Evolutionary conservation across 306 rosid species (phyloP).

Genomic region (Citrullus colocynthis): DNA sequence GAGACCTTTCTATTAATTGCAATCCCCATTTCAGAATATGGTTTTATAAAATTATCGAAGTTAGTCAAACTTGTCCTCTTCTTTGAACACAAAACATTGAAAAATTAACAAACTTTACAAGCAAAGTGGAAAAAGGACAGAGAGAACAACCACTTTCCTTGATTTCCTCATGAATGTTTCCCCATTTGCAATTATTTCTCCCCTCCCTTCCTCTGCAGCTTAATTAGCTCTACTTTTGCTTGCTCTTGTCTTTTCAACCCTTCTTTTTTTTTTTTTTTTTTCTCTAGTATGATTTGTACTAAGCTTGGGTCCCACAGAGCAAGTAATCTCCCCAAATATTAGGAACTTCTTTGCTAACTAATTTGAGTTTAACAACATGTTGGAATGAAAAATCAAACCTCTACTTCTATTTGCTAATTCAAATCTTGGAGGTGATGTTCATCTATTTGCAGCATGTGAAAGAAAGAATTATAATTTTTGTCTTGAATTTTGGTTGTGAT

Average conservation of each 20-base stretch:
- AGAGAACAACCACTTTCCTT: not conserved
- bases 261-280: not conserved
- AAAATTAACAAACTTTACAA: not conserved
- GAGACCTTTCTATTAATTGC: not conserved
- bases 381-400: too few species aligned
- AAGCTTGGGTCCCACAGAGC: not conserved
- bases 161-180: constrained; percentile 2
- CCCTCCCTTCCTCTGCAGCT: not conserved
- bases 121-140: not conserved
- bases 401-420: not conserved
- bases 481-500: not conserved
- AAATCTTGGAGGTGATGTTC: not conserved
- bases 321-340: not conserved
- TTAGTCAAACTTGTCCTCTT: constrained; percentile 3
- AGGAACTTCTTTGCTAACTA: not conserved
- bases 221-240: not conserved
- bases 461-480: not conserved
- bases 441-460: not conserved
- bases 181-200: not conserved
- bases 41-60: not conserved
- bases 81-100: not conserved
- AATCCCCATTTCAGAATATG: not conserved
- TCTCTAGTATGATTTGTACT: not conserved
- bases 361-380: not conserved
- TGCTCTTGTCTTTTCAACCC: not conserved